phyloP scores from a whole-genome alignment of 2,329 filamentous ascomycete genomes.

The Cytospora piceae region DNA sequence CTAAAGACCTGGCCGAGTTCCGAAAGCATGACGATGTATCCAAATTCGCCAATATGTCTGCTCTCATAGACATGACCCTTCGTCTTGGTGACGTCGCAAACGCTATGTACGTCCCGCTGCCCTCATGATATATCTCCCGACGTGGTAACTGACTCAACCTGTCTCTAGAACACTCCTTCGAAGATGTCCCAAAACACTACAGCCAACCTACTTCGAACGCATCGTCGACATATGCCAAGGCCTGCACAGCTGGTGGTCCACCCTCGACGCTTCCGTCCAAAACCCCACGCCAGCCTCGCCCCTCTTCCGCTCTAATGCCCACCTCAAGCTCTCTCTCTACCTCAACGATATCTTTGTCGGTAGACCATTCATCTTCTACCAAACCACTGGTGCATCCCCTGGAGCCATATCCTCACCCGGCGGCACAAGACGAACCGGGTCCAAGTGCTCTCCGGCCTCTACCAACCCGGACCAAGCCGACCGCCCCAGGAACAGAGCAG shows the following conservation, averaged over 20 bases:
- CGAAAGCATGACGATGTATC: constrained; percentile 16
- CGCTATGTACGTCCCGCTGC: constrained; percentile 41
- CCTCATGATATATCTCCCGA: background rate
- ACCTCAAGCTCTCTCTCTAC: constrained; percentile 57
- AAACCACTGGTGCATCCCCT: constrained; percentile 22
- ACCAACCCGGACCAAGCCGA: background rate
- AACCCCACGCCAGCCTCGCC: constrained; percentile 46
- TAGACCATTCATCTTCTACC: constrained; percentile 55
- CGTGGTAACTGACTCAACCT: constrained; percentile 27
- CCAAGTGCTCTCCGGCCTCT: background rate
- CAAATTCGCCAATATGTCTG: constrained; percentile 27
- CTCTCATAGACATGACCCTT: constrained; percentile 39
- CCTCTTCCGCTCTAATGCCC: constrained; percentile 52
- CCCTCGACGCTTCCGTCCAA: constrained; percentile 43
- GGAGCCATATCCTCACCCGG: constrained; percentile 16
- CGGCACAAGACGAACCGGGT: background rate
- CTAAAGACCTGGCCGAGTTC: constrained; percentile 47
- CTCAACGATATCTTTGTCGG: constrained; percentile 58
- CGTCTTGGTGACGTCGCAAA: constrained; percentile 45
- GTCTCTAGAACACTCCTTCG: constrained; percentile 43
- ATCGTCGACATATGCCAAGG: constrained; percentile 43
- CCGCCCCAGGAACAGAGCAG: constrained; percentile 26
- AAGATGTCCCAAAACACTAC: constrained; percentile 43
- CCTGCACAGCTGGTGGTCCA: constrained; percentile 47
- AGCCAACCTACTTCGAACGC: constrained; percentile 45